A percentile compares a stretch with the other conserved stretches of the same genome.
Evolutionary conservation across 257 asterid species (phyloP).

Genomic region (Linaria vulgaris): DNA sequence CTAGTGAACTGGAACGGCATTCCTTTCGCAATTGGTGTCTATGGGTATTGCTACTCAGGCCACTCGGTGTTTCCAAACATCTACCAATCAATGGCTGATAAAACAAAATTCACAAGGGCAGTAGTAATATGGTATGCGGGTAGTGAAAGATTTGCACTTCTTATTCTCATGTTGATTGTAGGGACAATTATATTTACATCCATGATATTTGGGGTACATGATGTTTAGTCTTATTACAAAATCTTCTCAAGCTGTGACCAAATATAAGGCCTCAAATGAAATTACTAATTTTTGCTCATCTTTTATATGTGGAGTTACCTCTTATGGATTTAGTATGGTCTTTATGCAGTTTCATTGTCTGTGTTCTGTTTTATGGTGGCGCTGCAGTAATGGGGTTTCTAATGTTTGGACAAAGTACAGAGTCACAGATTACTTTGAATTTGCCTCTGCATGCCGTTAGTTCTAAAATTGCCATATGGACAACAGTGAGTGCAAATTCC

Average conservation of each 20-base stretch:
- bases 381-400: constrained; percentile 71
- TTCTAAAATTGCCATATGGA: constrained; percentile 75
- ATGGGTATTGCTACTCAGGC: constrained; percentile 81
- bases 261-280: too few species aligned
- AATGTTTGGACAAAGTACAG: constrained; percentile 69
- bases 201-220: too few species aligned
- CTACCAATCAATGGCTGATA: constrained; percentile 92
- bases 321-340: neutral
- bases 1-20: constrained; percentile 63
- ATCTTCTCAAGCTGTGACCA: too few species aligned
- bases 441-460: constrained; percentile 52
- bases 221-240: too few species aligned
- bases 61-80: constrained; percentile 88
- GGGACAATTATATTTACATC: neutral
- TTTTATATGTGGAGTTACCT: neutral
- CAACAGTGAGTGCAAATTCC: constrained; percentile 50
- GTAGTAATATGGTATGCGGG: constrained; percentile 49
- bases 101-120: constrained; percentile 69
- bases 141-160: neutral
- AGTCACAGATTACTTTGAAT: constrained; percentile 79
- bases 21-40: constrained; percentile 80
- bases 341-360: constrained; percentile 57
- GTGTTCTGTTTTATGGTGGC: constrained; percentile 62
- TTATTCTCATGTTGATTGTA: neutral
- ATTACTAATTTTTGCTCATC: too few species aligned